A percentile compares a stretch with the other conserved stretches of the same genome.
Conservation (phyloP, 2,329 filamentous ascomycete genomes). For the Sclerotinia borealis region DNA sequence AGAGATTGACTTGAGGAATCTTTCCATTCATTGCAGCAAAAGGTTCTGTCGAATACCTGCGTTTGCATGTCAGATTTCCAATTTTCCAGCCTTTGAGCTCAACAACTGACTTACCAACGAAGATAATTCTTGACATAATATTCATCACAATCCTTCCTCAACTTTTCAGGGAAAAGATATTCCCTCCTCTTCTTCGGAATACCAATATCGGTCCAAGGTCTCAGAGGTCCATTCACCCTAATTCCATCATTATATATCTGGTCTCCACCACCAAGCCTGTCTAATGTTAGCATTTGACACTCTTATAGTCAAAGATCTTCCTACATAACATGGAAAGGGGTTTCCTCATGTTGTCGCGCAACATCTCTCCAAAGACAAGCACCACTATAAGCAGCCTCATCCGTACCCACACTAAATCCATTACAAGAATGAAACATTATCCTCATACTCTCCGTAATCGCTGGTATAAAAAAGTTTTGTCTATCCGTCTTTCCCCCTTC, state of each 20-base stretch:
- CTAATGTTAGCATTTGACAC: slow-evolving; percentile 17
- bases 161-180: slow-evolving; percentile 67
- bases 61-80: slow-evolving; percentile 43
- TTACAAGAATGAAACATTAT: slow-evolving; percentile 99
- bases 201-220: slow-evolving; percentile 74
- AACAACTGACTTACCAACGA: slow-evolving; percentile 47
- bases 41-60: slow-evolving; percentile 70
- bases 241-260: slow-evolving; percentile 97
- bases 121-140: slow-evolving; percentile 92
- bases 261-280: slow-evolving; percentile 82
- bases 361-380: slow-evolving; percentile 96
- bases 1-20: slow-evolving; percentile 94
- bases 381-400: slow-evolving; percentile 80
- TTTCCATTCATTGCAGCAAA: slow-evolving; percentile 84
- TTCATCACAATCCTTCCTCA: slow-evolving; percentile 78
- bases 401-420: slow-evolving; percentile 84
- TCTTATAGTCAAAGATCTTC: slow-evolving; percentile 41
- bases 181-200: slow-evolving; percentile 78
- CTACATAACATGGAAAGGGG: slow-evolving; percentile 87
- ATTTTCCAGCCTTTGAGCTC: slow-evolving; percentile 37
- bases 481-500: slow-evolving; percentile 48
- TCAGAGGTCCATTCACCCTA: slow-evolving; percentile 74
- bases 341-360: slow-evolving; percentile 67
- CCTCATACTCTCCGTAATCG: slow-evolving; percentile 80
- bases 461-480: slow-evolving; percentile 82